These are phyloP conservation scores for Trichoderma gamsii DNA, from an alignment of 495 filamentous ascomycete species.

Conservation along the genomic window DNA sequence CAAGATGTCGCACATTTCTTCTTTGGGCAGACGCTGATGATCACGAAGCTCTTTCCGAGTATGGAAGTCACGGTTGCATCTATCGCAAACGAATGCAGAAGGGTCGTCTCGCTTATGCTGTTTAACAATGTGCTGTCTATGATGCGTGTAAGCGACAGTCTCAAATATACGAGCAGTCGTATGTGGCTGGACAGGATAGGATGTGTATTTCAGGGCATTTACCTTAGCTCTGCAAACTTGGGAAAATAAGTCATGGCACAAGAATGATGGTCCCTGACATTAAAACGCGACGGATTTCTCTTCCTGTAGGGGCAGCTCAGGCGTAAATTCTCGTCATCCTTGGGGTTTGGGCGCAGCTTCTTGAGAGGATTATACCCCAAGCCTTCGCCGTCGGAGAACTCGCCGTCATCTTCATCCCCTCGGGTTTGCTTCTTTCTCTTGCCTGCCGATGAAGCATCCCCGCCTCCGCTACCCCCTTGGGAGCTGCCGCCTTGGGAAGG, in stretches of 20 bases:
- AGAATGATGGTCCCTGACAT: conserved; percentile 21
- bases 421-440: conserved; percentile 16
- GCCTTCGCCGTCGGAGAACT: conserved; percentile 15
- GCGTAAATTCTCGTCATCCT: conserved; percentile 16
- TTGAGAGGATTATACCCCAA: background rate
- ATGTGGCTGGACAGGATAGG: background rate
- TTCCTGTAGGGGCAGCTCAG: conserved; percentile 24
- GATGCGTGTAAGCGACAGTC: background rate
- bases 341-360: conserved; percentile 12
- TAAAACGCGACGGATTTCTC: conserved; percentile 24
- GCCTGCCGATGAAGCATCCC: background rate
- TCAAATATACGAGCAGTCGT: background rate
- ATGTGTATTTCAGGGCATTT: background rate
- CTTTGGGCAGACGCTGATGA: conserved; percentile 16
- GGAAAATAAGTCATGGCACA: conserved; percentile 23
- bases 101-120: conserved; percentile 19
- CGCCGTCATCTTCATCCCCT: conserved; percentile 12
- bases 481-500: background rate
- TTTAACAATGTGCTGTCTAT: conserved; percentile 17
- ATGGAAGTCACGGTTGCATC: conserved; percentile 17
- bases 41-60: conserved; percentile 17
- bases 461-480: background rate
- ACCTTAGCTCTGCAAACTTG: conserved; percentile 22
- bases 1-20: conserved; percentile 15
- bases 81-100: conserved; percentile 15